Base-by-base conservation (phyloP, 495 filamentous ascomycete genomes). In the Penicillium egyptiacum region DNA sequence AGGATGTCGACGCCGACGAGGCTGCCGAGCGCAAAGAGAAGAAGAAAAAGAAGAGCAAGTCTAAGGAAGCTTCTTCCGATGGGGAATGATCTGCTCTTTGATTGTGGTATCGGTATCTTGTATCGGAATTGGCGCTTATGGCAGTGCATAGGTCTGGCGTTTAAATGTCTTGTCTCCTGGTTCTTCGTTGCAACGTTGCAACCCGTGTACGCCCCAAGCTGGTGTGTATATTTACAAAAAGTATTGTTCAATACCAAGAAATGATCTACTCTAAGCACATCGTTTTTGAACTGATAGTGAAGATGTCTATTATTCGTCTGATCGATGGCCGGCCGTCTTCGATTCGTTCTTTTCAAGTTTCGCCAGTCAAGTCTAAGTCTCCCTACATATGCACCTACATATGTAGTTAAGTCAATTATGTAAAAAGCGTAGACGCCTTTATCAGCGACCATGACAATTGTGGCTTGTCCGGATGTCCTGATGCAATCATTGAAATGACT, bases 31-130 rank as follows among this genome's bases (percentile, higher is more conserved):
- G 65, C 56, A 75, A 73, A 55, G 73, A 77, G 49, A 77, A 74
- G 66, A 77, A 75, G 59, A 75, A 77, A 58, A 77, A 77, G 63
- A 75, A 75, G 67, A 74, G 70, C 71, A 77, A 77, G 71, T 70
- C 70, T 52, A 73, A 74, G 65, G 67, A 70, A 22, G 65, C 57
- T 14, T 56, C 58, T 28, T 70, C 68, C 59, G 74, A 75, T 52
- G 68, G 66, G 41, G 70, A 68, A 47, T 73, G 58, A 70, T 40
- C 49, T 53, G 23, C 53, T 57, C 49, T 44, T 53, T 46, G 50
- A 43, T 52, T 65, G 61, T 53, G 49, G 41, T 60, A 42, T 55
- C 53, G 50, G 50, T 59, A 37, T 43, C 41, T 55, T 66, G 60
- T 65, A 63, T 63, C 50, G 53, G 63, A 40, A 62, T 64, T 57